Conservation (phyloP, 139 green algal genomes). For the Parachlorella kessleri region DNA sequence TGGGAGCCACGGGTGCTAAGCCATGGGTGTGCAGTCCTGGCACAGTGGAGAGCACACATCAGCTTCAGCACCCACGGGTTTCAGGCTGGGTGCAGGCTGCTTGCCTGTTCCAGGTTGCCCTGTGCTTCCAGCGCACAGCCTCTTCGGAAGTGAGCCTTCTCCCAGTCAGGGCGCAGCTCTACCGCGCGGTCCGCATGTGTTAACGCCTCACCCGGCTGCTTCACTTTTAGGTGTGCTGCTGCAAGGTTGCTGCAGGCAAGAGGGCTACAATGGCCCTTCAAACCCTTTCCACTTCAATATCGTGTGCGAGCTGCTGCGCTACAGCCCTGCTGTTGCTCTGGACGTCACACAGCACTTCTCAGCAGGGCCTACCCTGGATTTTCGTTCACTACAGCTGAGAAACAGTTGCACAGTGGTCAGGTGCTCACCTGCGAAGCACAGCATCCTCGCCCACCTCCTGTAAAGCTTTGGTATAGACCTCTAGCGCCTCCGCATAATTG, state of each 20-base stretch:
- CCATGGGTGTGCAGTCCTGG: no score
- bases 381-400: not conserved
- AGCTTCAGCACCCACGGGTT: no score
- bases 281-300: no score
- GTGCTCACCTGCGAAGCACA: not conserved
- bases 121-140: constrained; percentile 26
- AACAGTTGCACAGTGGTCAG: not conserved
- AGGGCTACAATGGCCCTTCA: not conserved
- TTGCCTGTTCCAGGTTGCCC: constrained; percentile 17
- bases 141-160: constrained; percentile 57
- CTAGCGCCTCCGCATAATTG: constrained; percentile 39
- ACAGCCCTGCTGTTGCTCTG: not conserved
- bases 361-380: not conserved
- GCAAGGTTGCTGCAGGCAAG: constrained; percentile 54
- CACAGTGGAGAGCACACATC: no score
- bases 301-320: no score
- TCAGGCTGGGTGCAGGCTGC: no score
- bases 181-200: constrained; percentile 48
- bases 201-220: constrained; percentile 52
- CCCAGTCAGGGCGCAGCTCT: constrained; percentile 54
- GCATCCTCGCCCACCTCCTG: not conserved
- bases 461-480: constrained; percentile 48
- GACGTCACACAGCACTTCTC: not conserved
- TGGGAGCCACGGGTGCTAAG: no score
- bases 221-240: constrained; percentile 51